Evolutionary conservation across 768 basidiomycete species (phyloP).

Genomic region (Piloderma croceum): DNA sequence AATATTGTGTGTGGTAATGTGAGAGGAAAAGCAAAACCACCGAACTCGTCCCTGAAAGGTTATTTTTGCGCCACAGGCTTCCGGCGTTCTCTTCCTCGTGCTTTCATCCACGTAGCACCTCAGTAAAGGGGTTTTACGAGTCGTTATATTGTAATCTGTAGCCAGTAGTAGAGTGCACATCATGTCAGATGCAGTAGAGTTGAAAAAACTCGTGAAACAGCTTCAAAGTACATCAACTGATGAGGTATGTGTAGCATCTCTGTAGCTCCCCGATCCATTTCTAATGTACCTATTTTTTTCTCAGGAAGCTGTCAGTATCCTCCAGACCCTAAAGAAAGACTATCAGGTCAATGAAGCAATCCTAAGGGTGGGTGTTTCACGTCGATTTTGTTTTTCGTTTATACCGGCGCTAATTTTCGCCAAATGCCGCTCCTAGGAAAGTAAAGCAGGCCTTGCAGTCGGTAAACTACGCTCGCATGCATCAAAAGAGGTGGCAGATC

Average conservation of each 20-base stretch:
- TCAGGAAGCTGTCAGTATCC: constrained; percentile 60
- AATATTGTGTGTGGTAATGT: too few species aligned
- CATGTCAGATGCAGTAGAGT: constrained; percentile 44
- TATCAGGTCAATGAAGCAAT: constrained; percentile 66
- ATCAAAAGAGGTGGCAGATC: constrained; percentile 66
- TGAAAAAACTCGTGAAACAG: constrained; percentile 78
- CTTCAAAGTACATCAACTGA: constrained; percentile 56
- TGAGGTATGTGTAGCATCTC: constrained; percentile 47
- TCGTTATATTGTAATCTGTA: too few species aligned
- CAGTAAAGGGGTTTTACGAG: too few species aligned
- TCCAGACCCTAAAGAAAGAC: constrained; percentile 60
- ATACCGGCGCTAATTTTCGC: neutral
- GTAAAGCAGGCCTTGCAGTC: constrained; percentile 87
- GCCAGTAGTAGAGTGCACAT: too few species aligned
- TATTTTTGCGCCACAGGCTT: too few species aligned
- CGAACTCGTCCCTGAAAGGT: too few species aligned
- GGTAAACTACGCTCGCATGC: constrained; percentile 79
- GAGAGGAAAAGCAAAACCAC: too few species aligned
- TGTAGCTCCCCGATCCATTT: constrained; percentile 27
- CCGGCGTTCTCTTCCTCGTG: too few species aligned
- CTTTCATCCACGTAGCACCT: too few species aligned
- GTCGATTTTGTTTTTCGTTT: constrained; percentile 1
- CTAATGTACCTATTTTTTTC: constrained; percentile 6
- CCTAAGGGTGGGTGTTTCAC: constrained; percentile 56
- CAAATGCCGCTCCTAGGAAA: constrained; percentile 52